phyloP scores from a whole-genome alignment of 106 monocot genomes.

The Dendrobium nobile region DNA sequence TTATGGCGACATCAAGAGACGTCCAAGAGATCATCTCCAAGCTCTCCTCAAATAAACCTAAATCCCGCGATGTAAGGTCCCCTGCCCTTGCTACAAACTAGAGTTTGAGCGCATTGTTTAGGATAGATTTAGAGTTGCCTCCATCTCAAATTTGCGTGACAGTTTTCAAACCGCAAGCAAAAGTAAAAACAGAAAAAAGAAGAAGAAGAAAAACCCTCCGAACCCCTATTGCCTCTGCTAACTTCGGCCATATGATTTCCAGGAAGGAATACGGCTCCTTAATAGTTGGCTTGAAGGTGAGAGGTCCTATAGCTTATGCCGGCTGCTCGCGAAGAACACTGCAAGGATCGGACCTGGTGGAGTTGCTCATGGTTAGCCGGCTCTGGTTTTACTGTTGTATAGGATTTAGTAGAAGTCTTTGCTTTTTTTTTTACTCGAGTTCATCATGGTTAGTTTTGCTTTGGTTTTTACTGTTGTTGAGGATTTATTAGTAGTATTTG shows the following conservation, averaged over 20 bases:
- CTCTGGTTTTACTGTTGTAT: background rate
- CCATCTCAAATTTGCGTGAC: too few relatives aligned
- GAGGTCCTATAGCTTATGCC: constrained; percentile 54
- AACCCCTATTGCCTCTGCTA: background rate
- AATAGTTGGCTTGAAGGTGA: constrained; percentile 79
- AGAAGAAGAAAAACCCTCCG: too few relatives aligned
- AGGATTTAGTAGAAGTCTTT: background rate
- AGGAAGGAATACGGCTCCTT: constrained; percentile 78
- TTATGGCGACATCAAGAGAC: constrained; percentile 72
- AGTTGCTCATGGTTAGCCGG: constrained; percentile 39
- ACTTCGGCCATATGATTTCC: background rate
- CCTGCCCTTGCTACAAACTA: background rate
- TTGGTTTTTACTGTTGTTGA: background rate
- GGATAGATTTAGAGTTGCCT: too few relatives aligned
- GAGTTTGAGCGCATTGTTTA: background rate
- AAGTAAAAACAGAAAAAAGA: too few relatives aligned
- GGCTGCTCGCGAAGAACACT: constrained; percentile 58
- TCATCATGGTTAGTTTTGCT: constrained; percentile 30
- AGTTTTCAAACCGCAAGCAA: too few relatives aligned
- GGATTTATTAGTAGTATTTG: too few relatives aligned
- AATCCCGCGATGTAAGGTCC: constrained; percentile 51
- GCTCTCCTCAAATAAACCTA: constrained; percentile 78
- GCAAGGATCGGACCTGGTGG: constrained; percentile 41
- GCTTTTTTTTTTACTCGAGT: constrained; percentile 8
- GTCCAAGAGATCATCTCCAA: constrained; percentile 63